A percentile compares a stretch with the other conserved stretches of the same genome.
These are phyloP conservation scores for Amylostereum areolatum DNA, from an alignment of 1,284 basidiomycete species.

Conservation along the genomic window DNA sequence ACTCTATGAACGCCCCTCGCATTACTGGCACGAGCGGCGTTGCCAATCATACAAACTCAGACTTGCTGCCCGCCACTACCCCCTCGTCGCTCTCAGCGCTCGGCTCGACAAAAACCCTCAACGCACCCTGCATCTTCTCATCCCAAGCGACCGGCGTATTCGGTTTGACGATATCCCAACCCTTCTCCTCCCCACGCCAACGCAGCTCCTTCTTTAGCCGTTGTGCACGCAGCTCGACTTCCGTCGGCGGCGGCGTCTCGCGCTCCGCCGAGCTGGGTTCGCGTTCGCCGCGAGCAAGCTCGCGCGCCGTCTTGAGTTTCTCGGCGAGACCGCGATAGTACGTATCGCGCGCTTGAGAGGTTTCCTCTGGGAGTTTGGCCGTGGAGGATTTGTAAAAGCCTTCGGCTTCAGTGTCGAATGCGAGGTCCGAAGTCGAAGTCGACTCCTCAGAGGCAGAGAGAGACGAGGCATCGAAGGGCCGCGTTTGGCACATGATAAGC, in stretches of 20 bases:
- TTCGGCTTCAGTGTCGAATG: slow-evolving; percentile 71
- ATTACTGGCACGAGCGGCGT: too few species aligned
- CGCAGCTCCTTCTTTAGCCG: slow-evolving; percentile 80
- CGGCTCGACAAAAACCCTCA: slow-evolving; percentile 59
- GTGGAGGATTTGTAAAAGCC: slow-evolving; percentile 64
- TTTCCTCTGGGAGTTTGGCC: slow-evolving; percentile 50
- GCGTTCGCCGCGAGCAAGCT: slow-evolving; percentile 70
- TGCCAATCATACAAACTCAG: too few species aligned
- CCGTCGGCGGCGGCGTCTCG: slow-evolving; percentile 77
- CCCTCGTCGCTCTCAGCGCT: slow-evolving; percentile 8
- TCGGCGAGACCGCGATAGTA: slow-evolving; percentile 76
- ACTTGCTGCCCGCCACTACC: too few species aligned
- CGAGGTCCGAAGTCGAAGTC: slow-evolving; percentile 49
- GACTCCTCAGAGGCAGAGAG: slow-evolving; percentile 10
- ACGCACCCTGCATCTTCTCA: slow-evolving; percentile 56
- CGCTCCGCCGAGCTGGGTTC: slow-evolving; percentile 83
- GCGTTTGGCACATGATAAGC: slow-evolving; percentile 61
- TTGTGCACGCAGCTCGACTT: slow-evolving; percentile 82
- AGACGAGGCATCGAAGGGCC: slow-evolving; percentile 52
- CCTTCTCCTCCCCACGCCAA: slow-evolving; percentile 74
- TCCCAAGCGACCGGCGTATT: slow-evolving; percentile 70
- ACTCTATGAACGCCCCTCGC: too few species aligned
- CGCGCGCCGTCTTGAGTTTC: slow-evolving; percentile 72
- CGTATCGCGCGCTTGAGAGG: slow-evolving; percentile 62
- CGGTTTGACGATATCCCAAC: slow-evolving; percentile 73